These are phyloP conservation scores for Boletus sp. DNA, from an alignment of 768 basidiomycete species.

Conservation along the genomic window DNA sequence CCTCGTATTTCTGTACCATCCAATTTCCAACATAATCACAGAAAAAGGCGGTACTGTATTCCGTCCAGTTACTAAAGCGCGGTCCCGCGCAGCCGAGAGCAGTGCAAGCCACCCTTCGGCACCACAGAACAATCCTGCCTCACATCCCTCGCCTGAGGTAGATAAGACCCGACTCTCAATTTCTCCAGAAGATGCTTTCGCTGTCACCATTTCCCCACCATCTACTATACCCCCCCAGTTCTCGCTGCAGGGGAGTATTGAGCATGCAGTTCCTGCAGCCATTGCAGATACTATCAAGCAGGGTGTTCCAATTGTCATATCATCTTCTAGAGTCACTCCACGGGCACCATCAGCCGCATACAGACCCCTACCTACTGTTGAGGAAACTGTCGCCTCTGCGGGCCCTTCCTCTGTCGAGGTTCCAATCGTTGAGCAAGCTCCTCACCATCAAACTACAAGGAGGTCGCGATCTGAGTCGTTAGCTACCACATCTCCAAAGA, in stretches of 20 bases:
- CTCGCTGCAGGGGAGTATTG: slow-evolving; percentile 3
- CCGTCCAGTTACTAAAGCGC: slow-evolving; percentile 60
- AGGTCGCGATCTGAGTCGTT: slow-evolving; percentile 18
- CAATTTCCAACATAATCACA: slow-evolving; percentile 25
- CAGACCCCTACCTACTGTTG: background rate
- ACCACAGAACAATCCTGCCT: slow-evolving; percentile 14
- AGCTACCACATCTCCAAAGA: slow-evolving; percentile 28
- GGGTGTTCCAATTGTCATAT: slow-evolving; percentile 17
- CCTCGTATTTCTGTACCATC: slow-evolving; percentile 1
- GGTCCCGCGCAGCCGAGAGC: slow-evolving; percentile 41
- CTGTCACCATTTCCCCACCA: background rate
- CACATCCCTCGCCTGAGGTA: slow-evolving; percentile 8
- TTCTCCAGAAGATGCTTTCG: background rate
- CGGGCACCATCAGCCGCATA: background rate
- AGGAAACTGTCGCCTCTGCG: background rate
- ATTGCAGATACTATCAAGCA: slow-evolving; percentile 3
- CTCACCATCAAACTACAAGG: slow-evolving; percentile 17
- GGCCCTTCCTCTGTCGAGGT: slow-evolving; percentile 20
- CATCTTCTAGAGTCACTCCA: slow-evolving; percentile 18
- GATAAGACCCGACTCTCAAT: background rate
- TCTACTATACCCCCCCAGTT: slow-evolving; percentile 5
- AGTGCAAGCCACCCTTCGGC: slow-evolving; percentile 13
- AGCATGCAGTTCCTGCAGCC: background rate
- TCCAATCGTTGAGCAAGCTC: slow-evolving; percentile 6
- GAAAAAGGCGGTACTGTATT: slow-evolving; percentile 75